Evolutionary conservation across 2,329 filamentous ascomycete genomes (phyloP), one percentile per base, ranked within the genome.

Genomic region (Aspergillus terreus): DNA sequence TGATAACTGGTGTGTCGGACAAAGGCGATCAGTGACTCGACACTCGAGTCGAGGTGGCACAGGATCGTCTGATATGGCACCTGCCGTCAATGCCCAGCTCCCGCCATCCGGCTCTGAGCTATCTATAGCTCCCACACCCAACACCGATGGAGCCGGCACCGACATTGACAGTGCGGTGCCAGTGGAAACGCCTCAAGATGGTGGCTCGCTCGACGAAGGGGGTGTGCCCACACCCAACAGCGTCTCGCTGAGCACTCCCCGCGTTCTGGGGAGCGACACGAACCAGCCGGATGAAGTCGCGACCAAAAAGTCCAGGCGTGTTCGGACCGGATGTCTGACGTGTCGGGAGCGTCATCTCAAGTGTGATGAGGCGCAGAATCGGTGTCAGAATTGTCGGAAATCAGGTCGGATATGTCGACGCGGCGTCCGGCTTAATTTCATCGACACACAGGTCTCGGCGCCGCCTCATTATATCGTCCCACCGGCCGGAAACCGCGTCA

Each of bases 281-380:
- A 60, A 55, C 41, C 63, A 60, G 44, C 64, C 62, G 27, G 66
- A 62, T 32, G 56, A 65, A 12, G 49, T 55, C 4, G 50, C 57
- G n/a, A 56, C 62, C 15, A 64, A 59, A 4, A 92, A 92, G 69
- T 85, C 90, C n/a, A 92, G 87, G 72, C 81, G 92, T 58, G 90
- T 95, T 15, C 84, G 92, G 44, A 96, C 92, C 3, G 92, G 92
- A 35, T 96, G 92, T 68, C 75, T 96, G 58, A 96, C 92, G 2
- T 96, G 92, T 71, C 81, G 92, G 60, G 88, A 95, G 69, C 79
- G 91, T 44, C 92, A 96, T 76, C 76, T 96, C 47, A 96, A 96
- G 71, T 96, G 92, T 69, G 92, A 96, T 65, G 90, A 95, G 70
- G 85, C 78, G 4, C 64, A 78, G 54, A 82, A 82, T 9, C 74